phyloP scores from a whole-genome alignment of 495 filamentous ascomycete genomes.

The Astrothelium macrocarpum region DNA sequence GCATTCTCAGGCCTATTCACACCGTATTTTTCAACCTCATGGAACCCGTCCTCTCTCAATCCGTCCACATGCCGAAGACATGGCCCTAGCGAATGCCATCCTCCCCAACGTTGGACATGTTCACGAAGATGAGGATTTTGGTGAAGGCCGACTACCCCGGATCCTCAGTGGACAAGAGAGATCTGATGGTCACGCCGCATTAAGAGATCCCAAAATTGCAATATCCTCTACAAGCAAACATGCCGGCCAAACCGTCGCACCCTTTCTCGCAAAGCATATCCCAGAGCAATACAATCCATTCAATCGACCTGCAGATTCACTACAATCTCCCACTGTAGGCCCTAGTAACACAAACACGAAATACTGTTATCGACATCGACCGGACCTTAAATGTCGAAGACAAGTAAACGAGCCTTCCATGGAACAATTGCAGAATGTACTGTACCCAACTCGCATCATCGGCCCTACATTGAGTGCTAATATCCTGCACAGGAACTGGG shows the following conservation, averaged over 20 bases:
- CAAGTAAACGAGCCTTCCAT: slow-evolving; percentile 92
- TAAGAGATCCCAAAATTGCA: slow-evolving; percentile 14
- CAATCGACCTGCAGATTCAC: background rate
- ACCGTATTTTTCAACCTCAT: background rate
- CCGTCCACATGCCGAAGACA: background rate
- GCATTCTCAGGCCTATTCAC: background rate
- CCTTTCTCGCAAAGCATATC: slow-evolving; percentile 79
- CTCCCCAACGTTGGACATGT: background rate
- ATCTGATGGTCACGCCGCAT: background rate
- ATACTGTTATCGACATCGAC: slow-evolving; percentile 92
- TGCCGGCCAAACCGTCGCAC: slow-evolving; percentile 52
- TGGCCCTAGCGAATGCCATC: background rate
- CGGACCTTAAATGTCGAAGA: slow-evolving; percentile 85
- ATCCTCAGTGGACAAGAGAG: background rate
- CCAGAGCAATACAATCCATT: slow-evolving; percentile 67
- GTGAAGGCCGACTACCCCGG: background rate
- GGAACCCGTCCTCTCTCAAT: background rate
- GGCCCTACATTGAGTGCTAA: slow-evolving; percentile 4
- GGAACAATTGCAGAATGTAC: slow-evolving; percentile 80
- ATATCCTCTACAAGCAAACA: slow-evolving; percentile 30
- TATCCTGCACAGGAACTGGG: slow-evolving; percentile 55
- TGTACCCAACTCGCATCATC: slow-evolving; percentile 19
- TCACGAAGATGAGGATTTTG: background rate
- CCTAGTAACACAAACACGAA: slow-evolving; percentile 62
- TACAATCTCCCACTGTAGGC: background rate